Evolutionary conservation across 495 filamentous ascomycete species (phyloP).

Genomic region (Oidiodendron maius): DNA sequence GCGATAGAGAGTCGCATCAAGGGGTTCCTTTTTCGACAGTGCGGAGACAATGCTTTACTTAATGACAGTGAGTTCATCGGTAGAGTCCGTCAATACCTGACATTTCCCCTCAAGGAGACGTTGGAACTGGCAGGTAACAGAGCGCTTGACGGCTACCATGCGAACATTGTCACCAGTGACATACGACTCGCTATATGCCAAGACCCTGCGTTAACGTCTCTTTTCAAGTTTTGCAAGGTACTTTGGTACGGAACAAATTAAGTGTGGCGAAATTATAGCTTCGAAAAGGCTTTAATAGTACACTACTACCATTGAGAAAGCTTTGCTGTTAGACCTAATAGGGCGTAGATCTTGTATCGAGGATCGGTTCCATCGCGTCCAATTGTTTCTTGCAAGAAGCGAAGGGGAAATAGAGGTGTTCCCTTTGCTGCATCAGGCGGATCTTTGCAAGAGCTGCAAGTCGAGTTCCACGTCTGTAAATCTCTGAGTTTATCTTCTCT

Average conservation of each 20-base stretch:
- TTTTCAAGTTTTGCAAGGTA: not conserved
- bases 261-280: not conserved
- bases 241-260: not conserved
- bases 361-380: too few relatives aligned
- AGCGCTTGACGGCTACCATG: not conserved
- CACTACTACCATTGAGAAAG: not conserved
- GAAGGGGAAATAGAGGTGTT: too few relatives aligned
- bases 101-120: not conserved
- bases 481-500: too few relatives aligned
- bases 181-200: not conserved
- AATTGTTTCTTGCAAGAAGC: too few relatives aligned
- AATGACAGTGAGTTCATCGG: not conserved
- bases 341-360: too few relatives aligned
- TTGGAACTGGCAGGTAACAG: not conserved
- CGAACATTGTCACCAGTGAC: not conserved
- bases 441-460: too few relatives aligned
- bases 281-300: not conserved
- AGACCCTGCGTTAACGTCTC: not conserved
- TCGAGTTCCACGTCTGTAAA: too few relatives aligned
- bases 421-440: too few relatives aligned
- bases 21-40: not conserved
- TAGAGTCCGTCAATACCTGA: not conserved
- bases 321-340: too few relatives aligned
- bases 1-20: not conserved
- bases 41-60: not conserved